phyloP scores from a whole-genome alignment of 495 filamentous ascomycete species.

The Bryoglossum gracile region DNA sequence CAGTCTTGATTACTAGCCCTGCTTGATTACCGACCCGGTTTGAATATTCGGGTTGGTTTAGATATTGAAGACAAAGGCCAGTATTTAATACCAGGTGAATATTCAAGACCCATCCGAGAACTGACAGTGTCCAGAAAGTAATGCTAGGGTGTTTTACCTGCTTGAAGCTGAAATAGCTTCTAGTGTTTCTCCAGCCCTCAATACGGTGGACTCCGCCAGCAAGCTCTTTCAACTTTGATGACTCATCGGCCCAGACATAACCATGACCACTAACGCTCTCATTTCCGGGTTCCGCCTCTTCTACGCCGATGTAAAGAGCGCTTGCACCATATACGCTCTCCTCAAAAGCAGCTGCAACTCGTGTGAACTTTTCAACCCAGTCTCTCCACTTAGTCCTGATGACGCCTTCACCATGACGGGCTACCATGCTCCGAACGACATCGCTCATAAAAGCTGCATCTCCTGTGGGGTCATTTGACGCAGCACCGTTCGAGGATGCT shows the following conservation, averaged over 20 bases:
- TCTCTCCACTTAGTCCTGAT: constrained; percentile 85
- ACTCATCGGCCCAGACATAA: constrained; percentile 87
- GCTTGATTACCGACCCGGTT: too few relatives aligned
- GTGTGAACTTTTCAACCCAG: constrained; percentile 84
- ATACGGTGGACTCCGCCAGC: constrained; percentile 84
- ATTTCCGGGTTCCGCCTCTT: constrained; percentile 55
- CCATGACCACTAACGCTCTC: constrained; percentile 67
- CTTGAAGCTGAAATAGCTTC: constrained; percentile 92
- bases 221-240: constrained; percentile 72
- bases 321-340: constrained; percentile 88
- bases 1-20: too few relatives aligned
- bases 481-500: constrained; percentile 32
- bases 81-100: too few relatives aligned
- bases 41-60: too few relatives aligned
- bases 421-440: constrained; percentile 71
- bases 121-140: not conserved
- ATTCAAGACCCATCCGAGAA: too few relatives aligned
- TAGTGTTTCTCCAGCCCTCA: constrained; percentile 90
- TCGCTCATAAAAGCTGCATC: constrained; percentile 86
- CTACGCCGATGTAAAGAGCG: constrained; percentile 79
- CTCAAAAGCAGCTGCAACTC: constrained; percentile 89
- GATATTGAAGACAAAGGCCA: too few relatives aligned
- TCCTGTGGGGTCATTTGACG: constrained; percentile 62
- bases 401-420: constrained; percentile 81
- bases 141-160: constrained; percentile 45